These are phyloP conservation scores for Euphorbia lathyris DNA, from an alignment of 345 rosid species.

Conservation along the genomic window DNA sequence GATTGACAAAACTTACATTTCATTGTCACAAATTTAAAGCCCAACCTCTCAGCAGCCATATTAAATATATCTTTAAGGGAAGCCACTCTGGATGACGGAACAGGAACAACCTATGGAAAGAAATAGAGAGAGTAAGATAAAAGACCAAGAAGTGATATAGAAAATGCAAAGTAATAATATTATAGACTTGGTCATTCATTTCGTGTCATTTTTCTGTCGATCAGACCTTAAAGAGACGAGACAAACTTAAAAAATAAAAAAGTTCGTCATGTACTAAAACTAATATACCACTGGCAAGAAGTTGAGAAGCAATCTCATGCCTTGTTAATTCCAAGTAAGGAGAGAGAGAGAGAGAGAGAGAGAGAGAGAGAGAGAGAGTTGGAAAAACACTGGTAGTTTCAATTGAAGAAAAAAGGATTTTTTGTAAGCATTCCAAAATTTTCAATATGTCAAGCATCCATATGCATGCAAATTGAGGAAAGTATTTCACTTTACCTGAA, in stretches of 20 bases:
- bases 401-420: neutral
- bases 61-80: slow-evolving; percentile 60
- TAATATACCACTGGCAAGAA: neutral
- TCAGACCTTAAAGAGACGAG: neutral
- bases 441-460: neutral
- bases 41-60: slow-evolving; percentile 80
- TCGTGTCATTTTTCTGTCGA: neutral
- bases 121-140: neutral
- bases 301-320: neutral
- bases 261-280: neutral
- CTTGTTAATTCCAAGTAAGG: neutral
- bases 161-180: neutral
- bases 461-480: neutral
- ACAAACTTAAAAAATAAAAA: neutral
- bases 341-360: neutral
- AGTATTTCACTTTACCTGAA: slow-evolving; percentile 53
- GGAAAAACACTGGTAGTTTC: neutral
- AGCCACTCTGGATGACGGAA: slow-evolving; percentile 68
- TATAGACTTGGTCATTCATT: neutral
- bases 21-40: slow-evolving; percentile 59
- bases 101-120: slow-evolving; percentile 58
- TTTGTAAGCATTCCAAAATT: neutral
- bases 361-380: neutral
- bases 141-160: neutral
- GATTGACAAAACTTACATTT: slow-evolving; percentile 49